Evolutionary conservation across 2,329 filamentous ascomycete genomes (phyloP), one percentile per base, ranked within the genome.

Genomic region (Aphanocladium album): DNA sequence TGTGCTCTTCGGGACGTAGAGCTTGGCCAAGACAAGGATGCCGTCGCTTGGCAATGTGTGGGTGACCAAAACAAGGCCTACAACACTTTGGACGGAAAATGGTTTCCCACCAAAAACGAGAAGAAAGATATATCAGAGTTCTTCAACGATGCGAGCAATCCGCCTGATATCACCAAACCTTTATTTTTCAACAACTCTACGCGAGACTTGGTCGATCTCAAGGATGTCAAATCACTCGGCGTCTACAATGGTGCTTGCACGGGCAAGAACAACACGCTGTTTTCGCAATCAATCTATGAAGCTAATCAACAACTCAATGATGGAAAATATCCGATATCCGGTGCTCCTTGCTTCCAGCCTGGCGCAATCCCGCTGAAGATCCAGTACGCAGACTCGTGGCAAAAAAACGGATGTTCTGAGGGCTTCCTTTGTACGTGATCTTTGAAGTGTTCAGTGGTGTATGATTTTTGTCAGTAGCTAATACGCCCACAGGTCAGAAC

Each of bases 51-150:
- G 77, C 75, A 77, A 62, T 79, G 77, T 62, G 74, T 78, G 33
- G 76, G 77, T 14, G 76, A 79, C 61, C 76, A 78, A 63, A 77
- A 74, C 0, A 66, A 76, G 47, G 69, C 76, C 1, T 77, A 77
- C 57, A 63, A 61, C 2, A 67, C 68, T 19, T 74, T 65, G 21
- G 70, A 66, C 3, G 77, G 77, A 5, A 79, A 78, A 61, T 79
- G 77, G 77, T 79, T 76, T 62, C 67, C 71, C 14, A 67, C 71
- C 25, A 56, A 68, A 2, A 65, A 72, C 23, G 67, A 63, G 12
- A 69, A 60, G 16, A 63, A 12, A 30, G 65, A 63, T 2, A 41
- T 68, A 25, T 59, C 67, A 11, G 62, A 72, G 9, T 66, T 70
- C 5, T 70, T 77, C 30, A 64, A 73, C 62, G 74, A 78, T 61